These are phyloP conservation scores for Polychytrium aggregatum DNA, from an alignment of 192 early-diverging fungal genomes.

Conservation along the genomic window DNA sequence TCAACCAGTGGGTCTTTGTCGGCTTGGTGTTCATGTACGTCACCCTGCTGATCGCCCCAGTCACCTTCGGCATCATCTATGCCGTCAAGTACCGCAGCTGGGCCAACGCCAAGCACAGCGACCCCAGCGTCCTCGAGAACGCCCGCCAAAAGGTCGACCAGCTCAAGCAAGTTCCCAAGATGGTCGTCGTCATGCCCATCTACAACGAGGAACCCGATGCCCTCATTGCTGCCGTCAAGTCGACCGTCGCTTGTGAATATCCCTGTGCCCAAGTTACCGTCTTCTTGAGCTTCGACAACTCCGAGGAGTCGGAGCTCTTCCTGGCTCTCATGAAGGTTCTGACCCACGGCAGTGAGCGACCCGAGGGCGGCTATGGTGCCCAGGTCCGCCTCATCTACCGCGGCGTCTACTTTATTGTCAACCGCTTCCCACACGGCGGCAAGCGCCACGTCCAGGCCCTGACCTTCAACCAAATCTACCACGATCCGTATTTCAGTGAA, in stretches of 20 bases:
- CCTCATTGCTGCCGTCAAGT: constrained; percentile 7
- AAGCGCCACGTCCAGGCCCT: constrained; percentile 38
- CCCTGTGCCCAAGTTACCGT: constrained; percentile 2
- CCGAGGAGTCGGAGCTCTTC: constrained; percentile 7
- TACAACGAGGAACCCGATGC: constrained; percentile 15
- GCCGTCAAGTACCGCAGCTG: constrained; percentile 8
- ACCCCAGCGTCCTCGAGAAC: not conserved
- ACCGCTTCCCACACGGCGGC: constrained; percentile 38
- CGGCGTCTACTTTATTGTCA: constrained; percentile 20
- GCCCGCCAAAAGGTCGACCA: not conserved
- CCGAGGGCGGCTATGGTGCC: constrained; percentile 1
- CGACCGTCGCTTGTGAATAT: constrained; percentile 7
- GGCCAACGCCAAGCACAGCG: not conserved
- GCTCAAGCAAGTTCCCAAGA: constrained; percentile 3
- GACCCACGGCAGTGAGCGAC: not conserved
- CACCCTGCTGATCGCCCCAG: constrained; percentile 2
- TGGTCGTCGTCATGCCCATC: constrained; percentile 13
- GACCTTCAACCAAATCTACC: constrained; percentile 13
- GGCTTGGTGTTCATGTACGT: constrained; percentile 4
- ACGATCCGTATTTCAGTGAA: not conserved
- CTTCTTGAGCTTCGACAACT: constrained; percentile 9
- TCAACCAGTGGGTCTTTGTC: not conserved
- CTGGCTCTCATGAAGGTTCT: constrained; percentile 2
- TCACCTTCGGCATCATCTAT: constrained; percentile 5
- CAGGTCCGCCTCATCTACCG: constrained; percentile 11